phyloP scores from a whole-genome alignment of 495 filamentous ascomycete genomes.

The Penicillium pancosmium region DNA sequence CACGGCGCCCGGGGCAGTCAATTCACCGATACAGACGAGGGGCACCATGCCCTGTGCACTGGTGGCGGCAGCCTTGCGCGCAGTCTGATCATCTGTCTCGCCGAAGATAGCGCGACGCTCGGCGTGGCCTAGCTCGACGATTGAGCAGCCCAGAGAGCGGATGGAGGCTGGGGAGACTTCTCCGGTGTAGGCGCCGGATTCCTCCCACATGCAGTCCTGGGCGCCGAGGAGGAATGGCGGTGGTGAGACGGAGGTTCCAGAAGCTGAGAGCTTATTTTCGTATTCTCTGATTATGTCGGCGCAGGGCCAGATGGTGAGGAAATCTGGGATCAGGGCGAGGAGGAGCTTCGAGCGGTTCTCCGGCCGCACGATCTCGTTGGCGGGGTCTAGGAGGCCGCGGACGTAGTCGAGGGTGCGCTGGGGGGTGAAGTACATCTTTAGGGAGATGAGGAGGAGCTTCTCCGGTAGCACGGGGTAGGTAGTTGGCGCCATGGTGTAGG shows the following conservation, averaged over 20 bases:
- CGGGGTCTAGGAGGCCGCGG: conserved; percentile 53
- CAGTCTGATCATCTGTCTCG: conserved; percentile 67
- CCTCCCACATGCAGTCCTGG: conserved; percentile 70
- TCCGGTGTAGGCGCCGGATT: conserved; percentile 70
- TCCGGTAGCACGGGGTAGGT: conserved; percentile 54
- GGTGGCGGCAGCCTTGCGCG: conserved; percentile 67
- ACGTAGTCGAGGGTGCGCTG: conserved; percentile 65
- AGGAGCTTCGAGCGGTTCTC: conserved; percentile 73
- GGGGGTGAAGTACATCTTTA: conserved; percentile 84
- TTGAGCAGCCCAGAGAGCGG: conserved; percentile 61
- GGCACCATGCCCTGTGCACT: conserved; percentile 71
- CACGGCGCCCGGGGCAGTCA: conserved; percentile 47
- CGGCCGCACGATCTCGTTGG: conserved; percentile 40
- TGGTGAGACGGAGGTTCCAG: conserved; percentile 19
- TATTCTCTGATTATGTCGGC: conserved; percentile 51
- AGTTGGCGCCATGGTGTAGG: conserved; percentile 25
- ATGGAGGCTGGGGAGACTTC: conserved; percentile 72
- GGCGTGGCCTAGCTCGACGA: conserved; percentile 81
- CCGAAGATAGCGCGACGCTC: conserved; percentile 70
- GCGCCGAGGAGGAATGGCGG: conserved; percentile 66
- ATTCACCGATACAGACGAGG: conserved; percentile 79
- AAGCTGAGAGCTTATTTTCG: conserved; percentile 33
- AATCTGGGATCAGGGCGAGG: conserved; percentile 81
- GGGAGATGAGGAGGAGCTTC: conserved; percentile 74
- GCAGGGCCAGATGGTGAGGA: conserved; percentile 64